These are phyloP conservation scores for Nakazawaea wyomingensis DNA, from an alignment of 805 yeast genomes.

Conservation along the genomic window DNA sequence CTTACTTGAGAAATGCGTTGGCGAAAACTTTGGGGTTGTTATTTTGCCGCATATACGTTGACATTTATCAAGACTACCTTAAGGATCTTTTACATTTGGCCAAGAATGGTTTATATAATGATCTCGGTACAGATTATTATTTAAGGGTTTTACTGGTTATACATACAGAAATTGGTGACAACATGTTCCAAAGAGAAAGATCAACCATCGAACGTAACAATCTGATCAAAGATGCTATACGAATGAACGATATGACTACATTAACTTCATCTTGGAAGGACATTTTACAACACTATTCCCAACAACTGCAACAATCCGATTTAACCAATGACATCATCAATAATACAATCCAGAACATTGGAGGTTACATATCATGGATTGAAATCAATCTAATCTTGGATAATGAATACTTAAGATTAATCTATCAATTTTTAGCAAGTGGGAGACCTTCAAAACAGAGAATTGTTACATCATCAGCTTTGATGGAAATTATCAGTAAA, in stretches of 20 bases:
- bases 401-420: slow-evolving; percentile 47
- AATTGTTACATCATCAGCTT: slow-evolving; percentile 51
- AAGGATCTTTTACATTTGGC: slow-evolving; percentile 40
- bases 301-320: slow-evolving; percentile 17
- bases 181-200: slow-evolving; percentile 67
- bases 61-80: slow-evolving; percentile 46
- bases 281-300: slow-evolving; percentile 37
- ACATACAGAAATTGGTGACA: slow-evolving; percentile 93
- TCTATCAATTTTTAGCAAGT: slow-evolving; percentile 49
- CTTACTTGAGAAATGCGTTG: slow-evolving; percentile 48
- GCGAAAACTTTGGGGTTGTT: slow-evolving; percentile 50
- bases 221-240: slow-evolving; percentile 72
- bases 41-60: slow-evolving; percentile 43
- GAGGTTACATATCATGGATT: slow-evolving; percentile 90
- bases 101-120: slow-evolving; percentile 27
- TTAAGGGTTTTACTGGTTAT: slow-evolving; percentile 66
- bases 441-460: slow-evolving; percentile 33
- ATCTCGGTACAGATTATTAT: slow-evolving; percentile 61
- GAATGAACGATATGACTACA: slow-evolving; percentile 67
- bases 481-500: slow-evolving; percentile 49
- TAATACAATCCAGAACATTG: slow-evolving; percentile 60
- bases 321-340: slow-evolving; percentile 44
- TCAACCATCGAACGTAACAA: slow-evolving; percentile 61
- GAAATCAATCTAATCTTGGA: slow-evolving; percentile 71
- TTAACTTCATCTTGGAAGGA: slow-evolving; percentile 66